Evolutionary conservation across 768 basidiomycete species (phyloP).

Genomic region (Nidularia pulvinata): DNA sequence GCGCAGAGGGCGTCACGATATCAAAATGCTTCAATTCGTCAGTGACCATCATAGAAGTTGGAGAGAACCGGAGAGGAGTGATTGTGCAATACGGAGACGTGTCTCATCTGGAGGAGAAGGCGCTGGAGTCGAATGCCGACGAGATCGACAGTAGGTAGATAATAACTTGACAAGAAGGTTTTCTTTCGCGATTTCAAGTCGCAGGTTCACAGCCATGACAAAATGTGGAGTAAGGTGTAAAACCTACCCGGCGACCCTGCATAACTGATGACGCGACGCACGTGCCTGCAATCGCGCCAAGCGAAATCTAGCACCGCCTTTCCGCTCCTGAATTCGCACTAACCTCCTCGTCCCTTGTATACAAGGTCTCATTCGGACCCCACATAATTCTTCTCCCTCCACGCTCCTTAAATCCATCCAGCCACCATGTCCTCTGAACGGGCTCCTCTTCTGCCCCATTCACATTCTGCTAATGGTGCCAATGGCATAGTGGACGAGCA

Average conservation of each 20-base stretch:
- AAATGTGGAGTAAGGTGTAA: too few relatives aligned
- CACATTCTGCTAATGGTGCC: neutral
- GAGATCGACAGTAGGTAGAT: slow-evolving; percentile 16
- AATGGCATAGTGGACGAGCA: neutral
- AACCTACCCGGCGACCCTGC: too few relatives aligned
- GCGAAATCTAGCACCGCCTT: slow-evolving; percentile 19
- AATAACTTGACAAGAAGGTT: neutral
- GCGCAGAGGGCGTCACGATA: slow-evolving; percentile 30
- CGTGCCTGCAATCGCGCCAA: slow-evolving; percentile 17
- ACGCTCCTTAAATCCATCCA: neutral
- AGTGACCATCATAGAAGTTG: slow-evolving; percentile 60
- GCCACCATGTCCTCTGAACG: neutral
- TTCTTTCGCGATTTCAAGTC: neutral
- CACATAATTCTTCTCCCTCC: neutral
- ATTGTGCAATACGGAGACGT: slow-evolving; percentile 56
- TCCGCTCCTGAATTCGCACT: too few relatives aligned
- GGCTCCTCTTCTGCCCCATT: neutral
- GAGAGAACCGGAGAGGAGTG: slow-evolving; percentile 27
- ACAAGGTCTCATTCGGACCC: neutral
- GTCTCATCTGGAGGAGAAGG: slow-evolving; percentile 42
- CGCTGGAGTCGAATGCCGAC: slow-evolving; percentile 52
- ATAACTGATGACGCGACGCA: slow-evolving; percentile 4
- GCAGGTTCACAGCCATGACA: too few relatives aligned
- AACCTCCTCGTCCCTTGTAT: too few relatives aligned
- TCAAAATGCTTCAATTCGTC: slow-evolving; percentile 49